Evolutionary conservation across 2,329 filamentous ascomycete genomes (phyloP).

Genomic region (Beauveria australis): DNA sequence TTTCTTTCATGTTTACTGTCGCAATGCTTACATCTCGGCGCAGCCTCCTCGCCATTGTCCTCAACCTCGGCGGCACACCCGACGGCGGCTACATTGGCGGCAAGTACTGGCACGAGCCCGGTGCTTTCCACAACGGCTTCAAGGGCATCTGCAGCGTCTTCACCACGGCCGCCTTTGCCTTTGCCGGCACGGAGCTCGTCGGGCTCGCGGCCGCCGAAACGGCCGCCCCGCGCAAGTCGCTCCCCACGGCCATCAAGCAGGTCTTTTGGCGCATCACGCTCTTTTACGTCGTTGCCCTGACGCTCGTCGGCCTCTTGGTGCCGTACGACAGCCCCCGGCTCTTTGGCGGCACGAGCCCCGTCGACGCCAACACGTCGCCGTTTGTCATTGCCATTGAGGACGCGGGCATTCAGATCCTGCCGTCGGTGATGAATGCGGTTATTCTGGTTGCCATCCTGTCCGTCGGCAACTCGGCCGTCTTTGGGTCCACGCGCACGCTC

Average conservation of each 20-base stretch:
- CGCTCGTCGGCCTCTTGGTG: constrained; percentile 67
- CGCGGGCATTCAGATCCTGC: constrained; percentile 65
- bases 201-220: constrained; percentile 64
- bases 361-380: constrained; percentile 59
- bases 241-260: constrained; percentile 74
- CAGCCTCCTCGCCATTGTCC: constrained; percentile 67
- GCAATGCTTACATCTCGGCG: no score
- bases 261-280: constrained; percentile 81
- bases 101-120: constrained; percentile 62
- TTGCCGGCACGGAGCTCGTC: constrained; percentile 60
- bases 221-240: constrained; percentile 59
- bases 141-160: constrained; percentile 65
- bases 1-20: no score
- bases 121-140: constrained; percentile 68
- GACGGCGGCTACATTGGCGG: constrained; percentile 64
- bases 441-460: constrained; percentile 80
- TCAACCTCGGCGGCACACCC: constrained; percentile 66
- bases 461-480: constrained; percentile 77
- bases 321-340: constrained; percentile 43
- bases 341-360: constrained; percentile 17
- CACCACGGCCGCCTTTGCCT: constrained; percentile 61
- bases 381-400: constrained; percentile 81
- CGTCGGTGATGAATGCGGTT: constrained; percentile 77
- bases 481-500: constrained; percentile 74
- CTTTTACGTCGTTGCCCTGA: constrained; percentile 73